These are phyloP conservation scores for Pogostemon cablin DNA, from an alignment of 257 asterid species.

Conservation along the genomic window DNA sequence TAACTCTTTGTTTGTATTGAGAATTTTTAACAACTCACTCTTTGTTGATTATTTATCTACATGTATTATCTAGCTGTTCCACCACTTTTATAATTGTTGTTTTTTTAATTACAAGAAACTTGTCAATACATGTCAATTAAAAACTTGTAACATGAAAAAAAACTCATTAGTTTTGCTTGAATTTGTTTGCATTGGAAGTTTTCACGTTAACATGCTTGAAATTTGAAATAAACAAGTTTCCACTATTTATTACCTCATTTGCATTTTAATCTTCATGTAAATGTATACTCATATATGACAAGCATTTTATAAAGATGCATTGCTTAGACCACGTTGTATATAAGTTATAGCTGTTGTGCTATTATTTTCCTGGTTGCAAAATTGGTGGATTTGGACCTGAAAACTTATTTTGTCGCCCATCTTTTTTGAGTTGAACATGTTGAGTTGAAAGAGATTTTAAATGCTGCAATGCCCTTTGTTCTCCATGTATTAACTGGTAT, in stretches of 20 bases:
- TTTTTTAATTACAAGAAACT: neutral
- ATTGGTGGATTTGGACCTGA: neutral
- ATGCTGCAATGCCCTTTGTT: conserved; percentile 11
- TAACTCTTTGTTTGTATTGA: neutral
- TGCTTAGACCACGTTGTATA: neutral
- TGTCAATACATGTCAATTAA: neutral
- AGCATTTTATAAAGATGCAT: neutral
- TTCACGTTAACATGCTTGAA: neutral
- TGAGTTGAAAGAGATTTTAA: neutral
- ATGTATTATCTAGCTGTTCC: neutral
- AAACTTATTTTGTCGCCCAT: neutral
- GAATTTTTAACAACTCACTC: neutral
- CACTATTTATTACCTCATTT: neutral
- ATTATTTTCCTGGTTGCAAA: neutral
- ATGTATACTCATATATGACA: neutral
- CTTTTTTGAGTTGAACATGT: neutral
- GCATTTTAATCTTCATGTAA: neutral
- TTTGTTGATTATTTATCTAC: conserved; percentile 5
- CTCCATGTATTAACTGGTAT: neutral
- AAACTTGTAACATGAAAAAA: neutral
- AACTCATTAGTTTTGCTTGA: neutral
- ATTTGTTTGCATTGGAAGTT: conserved; percentile 6
- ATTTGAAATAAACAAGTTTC: neutral
- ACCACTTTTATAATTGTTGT: neutral
- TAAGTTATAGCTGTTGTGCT: neutral